These are phyloP conservation scores for Psidium friedrichsthalianum DNA, from an alignment of 345 rosid species.

Conservation along the genomic window DNA sequence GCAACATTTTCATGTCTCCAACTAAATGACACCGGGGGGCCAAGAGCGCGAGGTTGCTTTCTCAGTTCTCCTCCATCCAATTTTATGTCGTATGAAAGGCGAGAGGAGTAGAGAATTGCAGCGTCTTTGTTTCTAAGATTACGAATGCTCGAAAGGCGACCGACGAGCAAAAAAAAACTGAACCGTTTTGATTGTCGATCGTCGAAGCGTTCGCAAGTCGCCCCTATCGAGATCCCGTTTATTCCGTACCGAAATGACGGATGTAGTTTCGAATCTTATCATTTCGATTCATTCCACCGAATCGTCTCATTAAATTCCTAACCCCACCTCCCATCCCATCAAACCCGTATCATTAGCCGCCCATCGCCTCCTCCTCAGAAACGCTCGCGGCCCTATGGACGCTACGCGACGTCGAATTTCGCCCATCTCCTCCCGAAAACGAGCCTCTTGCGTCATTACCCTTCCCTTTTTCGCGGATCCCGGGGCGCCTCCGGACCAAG, in stretches of 20 bases:
- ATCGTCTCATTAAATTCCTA: not conserved
- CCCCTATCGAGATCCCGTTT: not conserved
- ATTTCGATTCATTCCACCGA: too few species aligned
- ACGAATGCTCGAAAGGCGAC: not conserved
- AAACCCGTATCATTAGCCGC: not conserved
- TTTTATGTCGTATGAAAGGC: not conserved
- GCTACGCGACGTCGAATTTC: not conserved
- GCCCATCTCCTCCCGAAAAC: not conserved
- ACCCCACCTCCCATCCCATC: too few species aligned
- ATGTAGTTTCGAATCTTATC: not conserved
- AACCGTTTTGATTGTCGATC: not conserved
- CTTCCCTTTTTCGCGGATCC: not conserved
- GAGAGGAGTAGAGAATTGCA: not conserved
- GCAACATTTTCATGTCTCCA: not conserved
- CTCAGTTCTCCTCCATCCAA: not conserved
- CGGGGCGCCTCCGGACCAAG: not conserved
- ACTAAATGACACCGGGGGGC: not conserved
- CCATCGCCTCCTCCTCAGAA: not conserved
- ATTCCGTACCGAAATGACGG: not conserved
- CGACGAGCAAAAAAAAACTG: not conserved
- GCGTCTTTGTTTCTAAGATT: not conserved
- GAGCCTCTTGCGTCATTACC: not conserved
- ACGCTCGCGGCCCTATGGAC: rapidly evolving
- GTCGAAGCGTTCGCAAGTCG: rapidly evolving
- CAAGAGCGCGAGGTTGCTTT: not conserved